Percentiles rank a stretch among this genome's conserved stretches.
Conservation (phyloP, 2,329 filamentous ascomycete genomes). For the Exophiala xenobiotica region DNA sequence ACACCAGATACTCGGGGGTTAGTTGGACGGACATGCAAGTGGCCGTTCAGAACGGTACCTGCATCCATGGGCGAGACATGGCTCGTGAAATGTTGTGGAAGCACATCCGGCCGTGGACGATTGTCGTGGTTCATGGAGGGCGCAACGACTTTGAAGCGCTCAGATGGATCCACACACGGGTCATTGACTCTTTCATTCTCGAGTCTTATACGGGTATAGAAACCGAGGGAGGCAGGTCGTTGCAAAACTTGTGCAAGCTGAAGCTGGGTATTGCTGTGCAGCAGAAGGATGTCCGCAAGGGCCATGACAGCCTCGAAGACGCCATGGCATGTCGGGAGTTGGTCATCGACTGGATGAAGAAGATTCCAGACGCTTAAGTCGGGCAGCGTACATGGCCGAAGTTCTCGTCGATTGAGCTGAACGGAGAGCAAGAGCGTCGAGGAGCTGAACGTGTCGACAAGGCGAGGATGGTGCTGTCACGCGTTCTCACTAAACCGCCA, state of each 20-base stretch:
- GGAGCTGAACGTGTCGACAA: too few species aligned
- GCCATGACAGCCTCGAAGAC: slow-evolving; percentile 49
- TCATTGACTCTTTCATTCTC: slow-evolving; percentile 48
- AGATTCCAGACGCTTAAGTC: slow-evolving; percentile 18
- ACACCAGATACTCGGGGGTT: slow-evolving; percentile 54
- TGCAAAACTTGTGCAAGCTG: slow-evolving; percentile 28
- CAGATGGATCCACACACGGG: slow-evolving; percentile 48
- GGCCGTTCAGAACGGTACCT: slow-evolving; percentile 36
- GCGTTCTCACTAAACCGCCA: too few species aligned
- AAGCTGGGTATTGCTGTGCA: slow-evolving; percentile 32
- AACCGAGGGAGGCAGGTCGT: slow-evolving; percentile 21
- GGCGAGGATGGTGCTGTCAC: too few species aligned
- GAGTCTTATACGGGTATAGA: slow-evolving; percentile 15
- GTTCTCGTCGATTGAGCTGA: too few species aligned
- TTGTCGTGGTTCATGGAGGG: slow-evolving; percentile 51
- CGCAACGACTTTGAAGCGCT: slow-evolving; percentile 46
- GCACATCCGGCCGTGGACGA: slow-evolving; percentile 48
- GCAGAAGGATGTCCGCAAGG: slow-evolving; percentile 20
- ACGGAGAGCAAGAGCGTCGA: too few species aligned
- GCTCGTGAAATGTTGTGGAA: slow-evolving; percentile 47
- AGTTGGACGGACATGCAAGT: slow-evolving; percentile 40
- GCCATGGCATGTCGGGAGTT: slow-evolving; percentile 47
- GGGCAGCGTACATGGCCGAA: too few species aligned
- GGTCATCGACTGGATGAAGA: slow-evolving; percentile 36
- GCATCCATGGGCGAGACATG: slow-evolving; percentile 44